Evolutionary conservation across 202 grass and related monocot species (phyloP).

Genomic region (Elaeis oleifera): DNA sequence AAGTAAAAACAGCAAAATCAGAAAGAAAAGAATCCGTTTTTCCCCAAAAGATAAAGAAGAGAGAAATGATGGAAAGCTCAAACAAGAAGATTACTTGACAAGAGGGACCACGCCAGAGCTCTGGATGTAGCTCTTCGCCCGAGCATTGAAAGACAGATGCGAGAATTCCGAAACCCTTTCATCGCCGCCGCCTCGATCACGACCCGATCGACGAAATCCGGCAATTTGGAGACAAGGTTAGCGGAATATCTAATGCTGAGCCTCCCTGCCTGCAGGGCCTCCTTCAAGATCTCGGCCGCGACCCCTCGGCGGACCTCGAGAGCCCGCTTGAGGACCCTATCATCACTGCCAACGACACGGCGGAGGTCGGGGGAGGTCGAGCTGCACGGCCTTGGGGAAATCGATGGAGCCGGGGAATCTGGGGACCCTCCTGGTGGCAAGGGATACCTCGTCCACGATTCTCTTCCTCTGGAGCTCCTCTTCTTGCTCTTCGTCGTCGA

Average conservation of each 20-base stretch:
- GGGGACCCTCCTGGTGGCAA: constrained; percentile 42
- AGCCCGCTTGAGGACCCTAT: constrained; percentile 46
- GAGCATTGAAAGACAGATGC: constrained; percentile 76
- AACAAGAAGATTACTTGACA: constrained; percentile 52
- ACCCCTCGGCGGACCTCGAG: constrained; percentile 73
- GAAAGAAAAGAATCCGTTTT: no score
- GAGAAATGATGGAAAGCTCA: not conserved
- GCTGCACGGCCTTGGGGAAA: constrained; percentile 14
- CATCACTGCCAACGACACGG: constrained; percentile 14
- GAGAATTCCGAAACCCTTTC: constrained; percentile 56
- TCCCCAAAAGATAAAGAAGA: not conserved
- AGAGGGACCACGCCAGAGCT: constrained; percentile 52
- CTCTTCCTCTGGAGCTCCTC: constrained; percentile 19
- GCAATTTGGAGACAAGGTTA: constrained; percentile 47
- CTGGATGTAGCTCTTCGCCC: constrained; percentile 54
- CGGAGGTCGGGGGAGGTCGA: not conserved
- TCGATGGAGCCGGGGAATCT: constrained; percentile 75
- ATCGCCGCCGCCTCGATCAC: constrained; percentile 64
- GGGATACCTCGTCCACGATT: constrained; percentile 54
- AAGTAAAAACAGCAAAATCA: not conserved
- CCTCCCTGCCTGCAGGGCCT: constrained; percentile 40
- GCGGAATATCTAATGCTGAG: constrained; percentile 58
- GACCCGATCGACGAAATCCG: constrained; percentile 54
- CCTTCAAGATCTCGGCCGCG: constrained; percentile 48
- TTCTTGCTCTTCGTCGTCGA: constrained; percentile 8